Evolutionary conservation across 2,329 filamentous ascomycete species (phyloP), one percentile per base, ranked within the genome.

Genomic region (Aspergillus thermomutatus): DNA sequence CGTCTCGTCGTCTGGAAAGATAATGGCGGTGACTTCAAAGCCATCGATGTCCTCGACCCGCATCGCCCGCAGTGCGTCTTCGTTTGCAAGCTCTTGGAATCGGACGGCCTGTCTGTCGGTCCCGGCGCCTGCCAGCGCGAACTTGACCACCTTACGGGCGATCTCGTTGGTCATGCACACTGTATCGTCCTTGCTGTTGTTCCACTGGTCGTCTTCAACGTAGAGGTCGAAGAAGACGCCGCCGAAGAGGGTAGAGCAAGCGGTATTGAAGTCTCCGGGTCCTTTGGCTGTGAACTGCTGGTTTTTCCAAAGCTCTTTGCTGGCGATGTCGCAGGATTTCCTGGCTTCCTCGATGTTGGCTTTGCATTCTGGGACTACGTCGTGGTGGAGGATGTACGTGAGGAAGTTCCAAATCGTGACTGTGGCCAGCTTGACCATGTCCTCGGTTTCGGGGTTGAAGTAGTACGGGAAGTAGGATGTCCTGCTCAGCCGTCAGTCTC

Each of bases 401-500:
- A 96, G 84, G 69, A 97, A 97, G 69, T 94, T 96, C 58, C 85
- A 84, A 43, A 97, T 80, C 0, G 95, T 84, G 34, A 83, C 81
- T 21, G 87, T 84, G 3, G 85, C 86, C 6, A 81, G 73, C n/a
- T 82, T 75, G 59, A 92, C 80, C 11, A 81, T 74, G 0, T 75
- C 69, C 17, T 79, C 69, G 4, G 75, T 79, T 11, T 86, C 82
- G 50, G 84, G 83, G 19, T 83, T 79, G 40, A 84, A 83, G 40
- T 83, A 76, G 26, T 76, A 76, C 0, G 83, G 80, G 5, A 89
- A 81, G 45, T 79, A 81, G 4, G 79, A 79, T 14, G 85, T 85
- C 48, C 83, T 83, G 52, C 26, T 10, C 31, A 28, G 3, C 37
- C 28, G 52, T 56, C 50, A 59, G 48, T 62, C 27, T 19, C 8